Conservation (phyloP, 75 land plant species). For the Chamaecyparis obtusa region DNA sequence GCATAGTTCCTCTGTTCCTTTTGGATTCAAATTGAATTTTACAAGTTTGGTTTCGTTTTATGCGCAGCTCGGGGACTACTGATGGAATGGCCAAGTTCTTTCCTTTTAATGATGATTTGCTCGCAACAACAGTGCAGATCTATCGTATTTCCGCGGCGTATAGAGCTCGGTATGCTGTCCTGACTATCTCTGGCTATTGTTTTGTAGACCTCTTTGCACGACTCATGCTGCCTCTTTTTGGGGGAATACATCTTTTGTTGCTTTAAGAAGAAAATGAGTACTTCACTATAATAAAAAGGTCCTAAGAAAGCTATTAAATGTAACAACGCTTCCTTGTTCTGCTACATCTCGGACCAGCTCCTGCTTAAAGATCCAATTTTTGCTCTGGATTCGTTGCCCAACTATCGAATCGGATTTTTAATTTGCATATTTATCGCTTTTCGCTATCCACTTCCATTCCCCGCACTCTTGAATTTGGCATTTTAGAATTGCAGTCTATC, state of each 20-base stretch:
- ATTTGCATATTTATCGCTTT: too few relatives aligned
- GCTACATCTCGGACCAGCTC: too few relatives aligned
- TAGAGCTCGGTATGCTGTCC: constrained; percentile 37
- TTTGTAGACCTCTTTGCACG: background rate
- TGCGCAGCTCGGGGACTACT: constrained; percentile 63
- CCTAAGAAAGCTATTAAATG: background rate
- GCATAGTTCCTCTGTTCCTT: background rate
- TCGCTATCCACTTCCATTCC: too few relatives aligned
- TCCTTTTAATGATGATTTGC: constrained; percentile 37
- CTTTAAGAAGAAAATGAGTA: too few relatives aligned
- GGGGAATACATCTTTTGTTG: background rate
- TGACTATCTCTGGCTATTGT: too few relatives aligned
- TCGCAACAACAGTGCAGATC: constrained; percentile 32
- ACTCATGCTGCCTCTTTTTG: background rate
- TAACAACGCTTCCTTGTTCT: background rate
- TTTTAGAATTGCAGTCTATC: too few relatives aligned
- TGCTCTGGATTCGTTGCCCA: too few relatives aligned
- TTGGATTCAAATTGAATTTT: background rate
- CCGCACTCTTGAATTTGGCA: too few relatives aligned
- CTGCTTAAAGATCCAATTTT: too few relatives aligned
- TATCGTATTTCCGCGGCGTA: constrained; percentile 51
- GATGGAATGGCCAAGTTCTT: constrained; percentile 52
- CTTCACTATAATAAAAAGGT: background rate
- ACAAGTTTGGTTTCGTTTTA: background rate
- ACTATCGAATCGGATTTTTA: too few relatives aligned